Base-by-base conservation (phyloP, 306 rosid genomes). In the Calophaca sinica region DNA sequence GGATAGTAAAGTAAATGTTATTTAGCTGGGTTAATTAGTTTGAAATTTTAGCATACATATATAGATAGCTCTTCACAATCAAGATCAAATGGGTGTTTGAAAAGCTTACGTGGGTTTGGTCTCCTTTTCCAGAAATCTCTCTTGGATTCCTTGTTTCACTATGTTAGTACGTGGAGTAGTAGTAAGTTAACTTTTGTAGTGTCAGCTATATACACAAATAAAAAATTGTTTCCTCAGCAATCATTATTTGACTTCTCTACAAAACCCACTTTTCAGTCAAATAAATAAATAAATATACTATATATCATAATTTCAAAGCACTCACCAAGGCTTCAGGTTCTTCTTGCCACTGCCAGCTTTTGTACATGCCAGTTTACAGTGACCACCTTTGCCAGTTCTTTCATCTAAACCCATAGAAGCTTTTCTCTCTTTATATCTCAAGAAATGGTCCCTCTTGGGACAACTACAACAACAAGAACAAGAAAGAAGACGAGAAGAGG, bases 401-500 rank as follows among this genome's bases (percentile, higher is more conserved):
- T 29, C 62, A 9, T 39, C 13, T 20, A 20, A 20, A 1, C 26
- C 26, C 26, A 20, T 20, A 20, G 26, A 57, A 71, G 35, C 60
- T 49, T 58, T 42, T 59, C 26, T 49, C 9, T 51, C 13, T 73
- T 32, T 41, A 31, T 1, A 1, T 64, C 62, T 70, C 52, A 71
- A 68, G 38, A 75, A 62, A 90, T 89, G 96, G 85, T 83, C 9
- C 89, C 89, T 11, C 52, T 82, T 12, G 87, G 52, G 67, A 89
- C 57, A 32, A 84, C 76, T 74, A 67, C 62, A 75, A 26, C 60
- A 48, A 66, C 58, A 81, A 26, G 61, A 44, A 35, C 74, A 5
- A 75, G 5, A 9, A 77, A 53, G 35, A 77, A n/a, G 36, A 61
- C 65, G n/a, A 84, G 14, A 75, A 46, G 28, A 75, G 80, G 76